Percentiles rank a stretch among this genome's conserved stretches.
Conservation (phyloP, 768 basidiomycete species). For the Ephemerocybe angulata region DNA sequence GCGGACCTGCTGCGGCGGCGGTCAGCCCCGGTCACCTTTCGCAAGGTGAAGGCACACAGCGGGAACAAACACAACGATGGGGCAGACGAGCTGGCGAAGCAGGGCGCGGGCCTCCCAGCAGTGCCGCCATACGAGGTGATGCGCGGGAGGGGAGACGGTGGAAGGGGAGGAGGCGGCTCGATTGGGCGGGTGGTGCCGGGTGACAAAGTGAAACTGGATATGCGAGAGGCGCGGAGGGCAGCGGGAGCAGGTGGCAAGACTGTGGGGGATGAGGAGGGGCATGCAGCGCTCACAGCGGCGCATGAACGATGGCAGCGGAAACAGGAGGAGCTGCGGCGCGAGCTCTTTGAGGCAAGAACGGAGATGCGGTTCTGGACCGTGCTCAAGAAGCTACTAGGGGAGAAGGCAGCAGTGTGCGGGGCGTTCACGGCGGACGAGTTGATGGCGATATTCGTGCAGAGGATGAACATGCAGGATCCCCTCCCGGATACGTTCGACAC, state of each 20-base stretch:
- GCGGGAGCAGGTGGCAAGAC: neutral
- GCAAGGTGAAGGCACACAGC: neutral
- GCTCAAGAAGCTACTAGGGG: neutral
- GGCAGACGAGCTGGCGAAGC: neutral
- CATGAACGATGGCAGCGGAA: neutral
- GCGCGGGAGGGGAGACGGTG: neutral
- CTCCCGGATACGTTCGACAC: neutral
- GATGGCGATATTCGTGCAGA: neutral
- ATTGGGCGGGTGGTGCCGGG: neutral
- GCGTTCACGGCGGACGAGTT: neutral
- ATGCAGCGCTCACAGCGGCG: neutral
- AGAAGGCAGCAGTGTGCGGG: neutral
- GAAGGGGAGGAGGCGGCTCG: no score
- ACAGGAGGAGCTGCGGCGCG: neutral
- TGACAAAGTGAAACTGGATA: neutral
- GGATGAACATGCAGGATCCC: neutral
- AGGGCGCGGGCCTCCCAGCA: neutral
- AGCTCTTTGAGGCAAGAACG: neutral
- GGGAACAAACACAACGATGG: neutral
- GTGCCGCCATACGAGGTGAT: neutral
- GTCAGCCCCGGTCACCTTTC: neutral
- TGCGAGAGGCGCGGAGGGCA: neutral
- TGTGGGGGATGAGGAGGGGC: neutral
- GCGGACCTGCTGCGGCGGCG: constrained; percentile 1
- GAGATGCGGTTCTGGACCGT: neutral